Base-by-base conservation (phyloP, 202 grass and related monocot genomes). In the Digitaria exilis region DNA sequence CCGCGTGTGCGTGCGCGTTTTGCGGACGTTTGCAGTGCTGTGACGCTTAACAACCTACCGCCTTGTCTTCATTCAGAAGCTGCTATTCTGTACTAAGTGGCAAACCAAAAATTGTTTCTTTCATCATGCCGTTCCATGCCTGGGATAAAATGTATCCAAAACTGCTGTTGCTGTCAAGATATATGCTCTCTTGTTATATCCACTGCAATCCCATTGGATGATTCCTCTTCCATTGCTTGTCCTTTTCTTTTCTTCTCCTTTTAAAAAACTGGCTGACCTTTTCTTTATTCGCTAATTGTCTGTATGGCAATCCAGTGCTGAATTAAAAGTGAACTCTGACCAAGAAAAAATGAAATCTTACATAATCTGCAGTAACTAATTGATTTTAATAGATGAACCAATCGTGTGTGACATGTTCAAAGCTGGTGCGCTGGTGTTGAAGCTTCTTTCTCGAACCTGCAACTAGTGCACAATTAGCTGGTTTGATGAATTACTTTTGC, bases 51-150 rank as follows among this genome's bases (percentile, higher is more conserved):
- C 78, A 12, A 31, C 65, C 35, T 58, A 45, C 50, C 18, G 5
- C 22, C 19, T 42, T 80, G 64, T 52, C 43, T 29, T 25, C 68
- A 30, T 55, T 80, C 77, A 13, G 4, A 19, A 18, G 62, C 26
- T 7, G 64, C 34, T 39, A 31, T 29, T 71, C 25, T 29, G 26
- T 80, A 35, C 35, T 37, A 39, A 6, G 21, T 63, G 28, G 35
- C 83, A 26, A 21, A 69, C 41, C 34, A 77, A 82, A 82, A 54
- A 54, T 16, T 54, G 69, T 43, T 82, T 28, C 49, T 59, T 69
- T 70, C 11, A 35, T 70, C 13, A 58, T 69, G 50, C 24, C 82
- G 50, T 44, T 15, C 43, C 68, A 43, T 41, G 29, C 42, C 82
- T 58, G 21, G 14, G 31, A 76, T 28, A 15, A 48, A 32, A 46